Conservation (phyloP, 129 eudicot genomes). For the Arctium minus region DNA sequence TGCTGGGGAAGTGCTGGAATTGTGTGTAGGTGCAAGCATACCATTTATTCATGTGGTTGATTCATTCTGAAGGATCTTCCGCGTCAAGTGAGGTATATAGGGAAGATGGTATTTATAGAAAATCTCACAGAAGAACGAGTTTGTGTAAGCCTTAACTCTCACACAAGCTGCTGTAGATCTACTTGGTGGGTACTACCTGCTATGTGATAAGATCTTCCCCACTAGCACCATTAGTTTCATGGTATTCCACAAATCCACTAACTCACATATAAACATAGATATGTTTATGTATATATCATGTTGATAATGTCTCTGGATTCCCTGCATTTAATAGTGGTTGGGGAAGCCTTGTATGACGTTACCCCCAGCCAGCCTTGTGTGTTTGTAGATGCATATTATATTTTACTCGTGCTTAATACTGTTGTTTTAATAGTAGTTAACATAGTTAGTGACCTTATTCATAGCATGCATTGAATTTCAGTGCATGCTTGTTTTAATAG, state of each 20-base stretch:
- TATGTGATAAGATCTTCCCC: neutral
- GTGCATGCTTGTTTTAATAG: slow-evolving; percentile 1
- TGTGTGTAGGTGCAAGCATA: no score
- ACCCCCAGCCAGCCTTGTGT: neutral
- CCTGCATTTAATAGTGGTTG: neutral
- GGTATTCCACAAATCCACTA: neutral
- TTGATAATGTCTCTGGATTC: neutral
- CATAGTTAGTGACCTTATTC: neutral
- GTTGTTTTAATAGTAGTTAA: neutral
- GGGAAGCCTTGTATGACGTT: neutral
- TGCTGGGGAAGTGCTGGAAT: neutral
- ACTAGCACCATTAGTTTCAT: neutral
- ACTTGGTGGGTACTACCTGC: neutral
- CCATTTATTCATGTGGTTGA: neutral
- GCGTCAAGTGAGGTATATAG: neutral
- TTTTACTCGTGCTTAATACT: neutral
- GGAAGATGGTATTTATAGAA: no score
- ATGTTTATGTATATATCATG: neutral
- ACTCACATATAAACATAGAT: neutral
- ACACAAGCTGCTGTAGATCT: neutral
- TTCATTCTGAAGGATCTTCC: neutral
- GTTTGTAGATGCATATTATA: neutral
- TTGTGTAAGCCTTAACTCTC: neutral
- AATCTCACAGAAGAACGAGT: neutral
- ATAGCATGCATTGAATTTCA: neutral